Evolutionary conservation across 345 rosid genomes (phyloP), one percentile per base, ranked within the genome.

Genomic region (Carallia pectinifolia): DNA sequence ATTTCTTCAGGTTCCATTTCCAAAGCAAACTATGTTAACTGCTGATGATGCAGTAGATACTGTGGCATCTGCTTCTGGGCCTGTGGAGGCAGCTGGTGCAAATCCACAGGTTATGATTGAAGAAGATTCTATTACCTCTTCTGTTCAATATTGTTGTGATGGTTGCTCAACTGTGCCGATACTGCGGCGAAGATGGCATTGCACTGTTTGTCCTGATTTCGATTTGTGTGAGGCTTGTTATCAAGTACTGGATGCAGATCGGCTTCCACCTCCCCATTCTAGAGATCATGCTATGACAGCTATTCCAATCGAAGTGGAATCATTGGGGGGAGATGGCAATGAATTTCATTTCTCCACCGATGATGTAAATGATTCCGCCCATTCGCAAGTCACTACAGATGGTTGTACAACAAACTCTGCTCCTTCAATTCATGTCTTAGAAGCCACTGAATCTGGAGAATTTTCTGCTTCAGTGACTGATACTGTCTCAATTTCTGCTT

Each of bases 91-190:
- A 72, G 77, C 86, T 71, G 87, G 81, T 75, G 86, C 91, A 69
- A 90, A 82, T 75, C 60, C 89, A 29, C 92, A 90, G 73, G 89
- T 87, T 75, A 86, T 89, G 97, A 87, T 89, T 74, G 99, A 95
- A 81, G 99, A 95, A 76, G 99, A 95, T 82, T 83, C 97, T 66
- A 88, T 87, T 69, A 83, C 97, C 36, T 92, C 99, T 66, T 90
- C 99, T 69, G 99, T 95, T 65, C 99, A 95, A 67, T 95, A 92
- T 78, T 89, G 97, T 78, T 95, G 99, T 83, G 99, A 95, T 76
- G 97, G 98, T 72, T 95, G 99, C 83, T 85, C 97, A 76, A 95
- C 97, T 3, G 99, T 92, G 60, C 99, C 99, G 53, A 95, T 95
- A 81, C 84, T 89, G 55, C 81, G 97, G 81, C 83, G 91, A 70